Conservation (phyloP, 768 basidiomycete species). For the Leccinum rimulosum region DNA sequence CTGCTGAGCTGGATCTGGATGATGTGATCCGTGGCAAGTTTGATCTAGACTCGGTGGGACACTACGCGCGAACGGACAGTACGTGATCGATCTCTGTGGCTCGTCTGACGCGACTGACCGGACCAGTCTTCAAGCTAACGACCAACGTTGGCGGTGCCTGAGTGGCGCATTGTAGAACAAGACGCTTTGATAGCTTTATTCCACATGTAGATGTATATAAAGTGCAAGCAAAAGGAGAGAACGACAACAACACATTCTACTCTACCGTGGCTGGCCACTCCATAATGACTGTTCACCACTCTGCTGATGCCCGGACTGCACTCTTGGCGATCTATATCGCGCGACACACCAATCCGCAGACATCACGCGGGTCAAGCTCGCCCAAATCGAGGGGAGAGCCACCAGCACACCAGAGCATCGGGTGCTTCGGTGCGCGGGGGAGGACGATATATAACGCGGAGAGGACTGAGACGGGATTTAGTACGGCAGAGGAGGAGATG, state of each 20-base stretch:
- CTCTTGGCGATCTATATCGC: slow-evolving; percentile 29
- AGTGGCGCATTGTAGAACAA: not conserved
- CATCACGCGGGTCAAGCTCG: not conserved
- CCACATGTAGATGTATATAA: slow-evolving; percentile 27
- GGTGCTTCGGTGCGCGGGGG: slow-evolving; percentile 17
- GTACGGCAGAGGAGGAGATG: slow-evolving; percentile 20
- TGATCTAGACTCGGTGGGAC: slow-evolving; percentile 60
- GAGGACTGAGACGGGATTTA: not conserved
- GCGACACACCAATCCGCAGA: slow-evolving; percentile 20
- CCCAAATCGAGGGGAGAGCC: not conserved
- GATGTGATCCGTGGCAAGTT: slow-evolving; percentile 57
- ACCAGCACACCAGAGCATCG: not conserved
- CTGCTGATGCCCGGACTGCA: slow-evolving; percentile 36
- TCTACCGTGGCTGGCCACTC: slow-evolving; percentile 1
- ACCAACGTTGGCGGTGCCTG: not conserved
- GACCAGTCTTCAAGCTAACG: slow-evolving; percentile 29
- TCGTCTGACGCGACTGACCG: slow-evolving; percentile 7
- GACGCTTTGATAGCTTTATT: not conserved
- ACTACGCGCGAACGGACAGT: slow-evolving; percentile 61
- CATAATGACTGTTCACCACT: slow-evolving; percentile 22
- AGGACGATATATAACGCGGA: slow-evolving; percentile 31
- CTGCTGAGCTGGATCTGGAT: slow-evolving; percentile 57
- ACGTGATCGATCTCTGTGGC: slow-evolving; percentile 17
- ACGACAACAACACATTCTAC: not conserved
- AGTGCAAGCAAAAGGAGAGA: not conserved